These are phyloP conservation scores for Papiliotrema nemorosa DNA, from an alignment of 1,284 basidiomycete genomes.

Conservation along the genomic window DNA sequence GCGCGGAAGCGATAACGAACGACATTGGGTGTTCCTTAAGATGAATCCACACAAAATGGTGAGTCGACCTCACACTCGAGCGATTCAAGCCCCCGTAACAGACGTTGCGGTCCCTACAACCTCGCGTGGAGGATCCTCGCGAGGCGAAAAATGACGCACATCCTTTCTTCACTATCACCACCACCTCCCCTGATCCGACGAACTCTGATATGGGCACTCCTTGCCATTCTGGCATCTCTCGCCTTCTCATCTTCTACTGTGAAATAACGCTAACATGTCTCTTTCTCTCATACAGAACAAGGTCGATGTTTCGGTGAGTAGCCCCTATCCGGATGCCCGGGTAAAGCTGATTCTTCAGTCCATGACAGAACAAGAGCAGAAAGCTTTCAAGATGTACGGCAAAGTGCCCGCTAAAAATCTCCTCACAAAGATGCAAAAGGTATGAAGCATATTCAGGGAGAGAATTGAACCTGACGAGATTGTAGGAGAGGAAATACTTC, in stretches of 20 bases:
- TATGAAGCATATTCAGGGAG: slow-evolving; percentile 42
- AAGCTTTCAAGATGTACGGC: slow-evolving; percentile 90
- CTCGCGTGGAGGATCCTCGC: too few relatives aligned
- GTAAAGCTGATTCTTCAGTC: slow-evolving; percentile 54
- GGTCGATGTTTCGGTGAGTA: slow-evolving; percentile 45
- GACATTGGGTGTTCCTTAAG: slow-evolving; percentile 7
- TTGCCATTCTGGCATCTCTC: neutral
- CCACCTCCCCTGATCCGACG: neutral
- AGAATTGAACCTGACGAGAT: neutral
- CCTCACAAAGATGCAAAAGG: slow-evolving; percentile 92
- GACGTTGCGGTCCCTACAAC: too few relatives aligned
- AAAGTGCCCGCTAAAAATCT: slow-evolving; percentile 90
- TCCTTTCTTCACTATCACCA: slow-evolving; percentile 13
- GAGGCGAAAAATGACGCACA: slow-evolving; percentile 6
- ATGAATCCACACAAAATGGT: slow-evolving; percentile 49
- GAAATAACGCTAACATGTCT: slow-evolving; percentile 4
- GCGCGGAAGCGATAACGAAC: too few relatives aligned
- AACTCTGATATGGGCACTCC: neutral
- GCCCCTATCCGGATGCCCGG: neutral
- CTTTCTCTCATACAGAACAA: slow-evolving; percentile 40
- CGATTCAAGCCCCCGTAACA: too few relatives aligned
- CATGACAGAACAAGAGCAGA: slow-evolving; percentile 85
- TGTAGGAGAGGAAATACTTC: slow-evolving; percentile 92
- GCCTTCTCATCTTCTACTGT: neutral
- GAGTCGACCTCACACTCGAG: slow-evolving; percentile 17